Conservation (phyloP, 2,329 filamentous ascomycete species). For the Aspergillus nomiae region DNA sequence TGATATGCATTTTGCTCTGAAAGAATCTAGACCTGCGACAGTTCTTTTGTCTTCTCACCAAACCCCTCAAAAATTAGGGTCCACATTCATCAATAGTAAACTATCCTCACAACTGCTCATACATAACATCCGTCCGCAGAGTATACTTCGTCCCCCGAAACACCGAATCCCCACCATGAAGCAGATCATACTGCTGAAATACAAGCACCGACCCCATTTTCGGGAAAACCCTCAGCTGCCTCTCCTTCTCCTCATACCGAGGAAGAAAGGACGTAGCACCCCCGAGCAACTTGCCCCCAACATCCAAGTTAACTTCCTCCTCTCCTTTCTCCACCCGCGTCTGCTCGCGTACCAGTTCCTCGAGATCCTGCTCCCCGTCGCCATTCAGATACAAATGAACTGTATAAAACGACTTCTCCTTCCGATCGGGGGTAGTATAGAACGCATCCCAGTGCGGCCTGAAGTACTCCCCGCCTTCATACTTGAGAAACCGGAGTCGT, state of each 20-base stretch:
- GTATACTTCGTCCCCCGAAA: constrained; percentile 57
- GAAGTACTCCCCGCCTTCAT: constrained; percentile 73
- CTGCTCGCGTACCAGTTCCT: constrained; percentile 27
- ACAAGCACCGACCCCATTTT: constrained; percentile 56
- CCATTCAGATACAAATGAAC: constrained; percentile 60
- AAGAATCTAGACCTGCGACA: too few relatives aligned
- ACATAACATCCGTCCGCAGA: constrained; percentile 60
- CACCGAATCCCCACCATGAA: constrained; percentile 60
- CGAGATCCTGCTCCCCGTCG: constrained; percentile 38
- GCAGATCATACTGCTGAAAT: constrained; percentile 57
- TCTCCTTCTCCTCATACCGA: constrained; percentile 33
- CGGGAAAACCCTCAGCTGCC: constrained; percentile 47
- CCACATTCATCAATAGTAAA: not conserved
- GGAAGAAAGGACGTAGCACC: constrained; percentile 58
- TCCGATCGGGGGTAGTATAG: constrained; percentile 60
- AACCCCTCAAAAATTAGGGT: not conserved
- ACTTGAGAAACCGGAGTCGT: constrained; percentile 73
- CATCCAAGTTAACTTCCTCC: constrained; percentile 24
- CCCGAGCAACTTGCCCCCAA: constrained; percentile 45
- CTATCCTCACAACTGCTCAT: constrained; percentile 22
- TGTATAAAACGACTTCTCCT: constrained; percentile 55
- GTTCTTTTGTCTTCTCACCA: not conserved
- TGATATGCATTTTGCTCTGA: too few relatives aligned
- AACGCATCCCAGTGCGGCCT: constrained; percentile 68
- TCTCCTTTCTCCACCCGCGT: constrained; percentile 16